Percentiles rank a stretch among this genome's conserved stretches.
Evolutionary conservation across 768 basidiomycete genomes (phyloP).

Genomic region (Pisolithus orientalis): DNA sequence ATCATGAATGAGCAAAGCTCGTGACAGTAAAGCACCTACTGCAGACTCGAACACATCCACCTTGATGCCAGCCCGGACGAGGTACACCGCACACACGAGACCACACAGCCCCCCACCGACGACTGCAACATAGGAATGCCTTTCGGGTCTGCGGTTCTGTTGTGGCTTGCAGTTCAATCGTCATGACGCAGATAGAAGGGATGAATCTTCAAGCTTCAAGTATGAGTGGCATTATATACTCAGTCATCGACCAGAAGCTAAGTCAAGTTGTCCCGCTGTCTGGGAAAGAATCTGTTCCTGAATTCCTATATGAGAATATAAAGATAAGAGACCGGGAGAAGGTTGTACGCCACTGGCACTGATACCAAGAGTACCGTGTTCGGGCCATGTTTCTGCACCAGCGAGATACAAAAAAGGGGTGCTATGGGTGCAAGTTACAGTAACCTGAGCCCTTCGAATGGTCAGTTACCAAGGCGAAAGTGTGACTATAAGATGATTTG

Average conservation of each 20-base stretch:
- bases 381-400: too few species aligned
- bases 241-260: not conserved
- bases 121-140: slow-evolving; percentile 44
- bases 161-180: not conserved
- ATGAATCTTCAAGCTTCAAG: not conserved
- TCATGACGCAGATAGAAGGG: not conserved
- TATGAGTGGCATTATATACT: not conserved
- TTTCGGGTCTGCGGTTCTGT: slow-evolving; percentile 15
- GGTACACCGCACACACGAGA: slow-evolving; percentile 40
- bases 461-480: too few species aligned
- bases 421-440: too few species aligned
- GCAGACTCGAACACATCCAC: slow-evolving; percentile 51
- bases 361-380: too few species aligned
- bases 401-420: too few species aligned
- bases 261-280: too few species aligned
- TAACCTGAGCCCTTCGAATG: too few species aligned
- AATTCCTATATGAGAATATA: too few species aligned
- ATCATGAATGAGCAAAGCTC: not conserved
- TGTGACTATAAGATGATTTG: too few species aligned
- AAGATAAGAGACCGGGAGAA: too few species aligned
- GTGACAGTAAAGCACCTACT: slow-evolving; percentile 18
- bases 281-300: too few species aligned
- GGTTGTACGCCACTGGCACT: too few species aligned
- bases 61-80: slow-evolving; percentile 36
- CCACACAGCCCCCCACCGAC: slow-evolving; percentile 54